phyloP scores from a whole-genome alignment of 2,329 filamentous ascomycete species.

The Pseudogymnoascus sp. region DNA sequence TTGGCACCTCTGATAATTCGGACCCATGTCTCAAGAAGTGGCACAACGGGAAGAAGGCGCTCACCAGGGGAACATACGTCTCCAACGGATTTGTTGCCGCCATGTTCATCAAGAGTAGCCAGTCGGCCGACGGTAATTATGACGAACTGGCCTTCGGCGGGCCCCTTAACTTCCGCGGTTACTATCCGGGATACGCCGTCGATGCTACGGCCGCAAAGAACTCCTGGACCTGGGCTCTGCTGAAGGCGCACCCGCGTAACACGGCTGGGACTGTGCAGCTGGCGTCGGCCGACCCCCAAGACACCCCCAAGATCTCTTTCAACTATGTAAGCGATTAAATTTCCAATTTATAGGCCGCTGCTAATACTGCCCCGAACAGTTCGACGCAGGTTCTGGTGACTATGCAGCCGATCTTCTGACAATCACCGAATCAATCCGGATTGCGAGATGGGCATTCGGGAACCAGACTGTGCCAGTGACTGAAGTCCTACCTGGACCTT shows the following conservation, averaged over 20 bases:
- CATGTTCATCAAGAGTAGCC: constrained; percentile 23
- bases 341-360: neutral
- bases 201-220: constrained; percentile 29
- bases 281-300: constrained; percentile 51
- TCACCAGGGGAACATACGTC: constrained; percentile 21
- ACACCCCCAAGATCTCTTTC: constrained; percentile 54
- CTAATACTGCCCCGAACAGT: constrained; percentile 21
- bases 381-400: constrained; percentile 34
- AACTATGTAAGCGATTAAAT: constrained; percentile 34
- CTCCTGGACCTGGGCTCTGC: constrained; percentile 32
- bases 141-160: constrained; percentile 29
- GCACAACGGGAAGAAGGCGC: constrained; percentile 13
- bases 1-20: constrained; percentile 29
- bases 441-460: constrained; percentile 28
- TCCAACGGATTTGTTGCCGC: constrained; percentile 45
- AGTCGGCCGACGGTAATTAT: constrained; percentile 31
- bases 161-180: constrained; percentile 31
- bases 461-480: constrained; percentile 33
- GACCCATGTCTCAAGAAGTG: constrained; percentile 29
- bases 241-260: constrained; percentile 58
- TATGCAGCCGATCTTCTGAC: constrained; percentile 15
- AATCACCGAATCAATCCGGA: constrained; percentile 15
- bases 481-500: constrained; percentile 34
- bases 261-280: constrained; percentile 53
- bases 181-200: constrained; percentile 33